Evolutionary conservation across 441 rosid species (phyloP), one percentile per base, ranked within the genome.

Genomic region (Euphorbia corollata): DNA sequence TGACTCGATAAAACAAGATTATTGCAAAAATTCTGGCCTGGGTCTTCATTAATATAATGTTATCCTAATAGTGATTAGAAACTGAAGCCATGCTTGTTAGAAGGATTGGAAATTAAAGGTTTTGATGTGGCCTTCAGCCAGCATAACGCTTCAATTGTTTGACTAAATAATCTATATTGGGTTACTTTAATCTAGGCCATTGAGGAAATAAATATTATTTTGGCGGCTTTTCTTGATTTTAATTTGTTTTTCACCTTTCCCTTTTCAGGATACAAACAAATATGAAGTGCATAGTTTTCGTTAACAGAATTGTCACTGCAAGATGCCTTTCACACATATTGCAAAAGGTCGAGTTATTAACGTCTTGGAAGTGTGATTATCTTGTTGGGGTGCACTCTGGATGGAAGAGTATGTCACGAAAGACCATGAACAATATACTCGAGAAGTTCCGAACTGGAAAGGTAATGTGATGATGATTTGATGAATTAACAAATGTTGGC

Each of bases 311-410:
- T 72, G 80, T 88, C 65, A 87, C 81, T 74, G 99, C 99, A 12
- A 87, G 92, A 81, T 78, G 92, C 61, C 74, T 94, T 78, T 77
- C 97, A 66, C 79, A 68, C 78, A 69, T 94, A 71, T 82, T 94
- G 55, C 90, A 87, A 77, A 87, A 82, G 32, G 80, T 87, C 58
- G 76, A 77, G 74, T 68, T 85, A 68, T 84, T 94, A 68, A 65
- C 73, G 59, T 85, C 84, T 75, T 94, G 97, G 99, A 94, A 75
- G 85, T 86, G 92, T 72, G 90, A 86, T 82, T 91, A 79, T 75
- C 99, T 94, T 65, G 89, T 91, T 75, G 99, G 99, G 54, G 89
- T 87, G 48, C 91, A 86, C 76, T 86, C 96, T 73, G 96, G 92
- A 76, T 78, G 79, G 79, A 93, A 80, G 78, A 83, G 78, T 78